phyloP scores from a whole-genome alignment of 169 alveolate genomes.

The Eimeria brunetti region DNA sequence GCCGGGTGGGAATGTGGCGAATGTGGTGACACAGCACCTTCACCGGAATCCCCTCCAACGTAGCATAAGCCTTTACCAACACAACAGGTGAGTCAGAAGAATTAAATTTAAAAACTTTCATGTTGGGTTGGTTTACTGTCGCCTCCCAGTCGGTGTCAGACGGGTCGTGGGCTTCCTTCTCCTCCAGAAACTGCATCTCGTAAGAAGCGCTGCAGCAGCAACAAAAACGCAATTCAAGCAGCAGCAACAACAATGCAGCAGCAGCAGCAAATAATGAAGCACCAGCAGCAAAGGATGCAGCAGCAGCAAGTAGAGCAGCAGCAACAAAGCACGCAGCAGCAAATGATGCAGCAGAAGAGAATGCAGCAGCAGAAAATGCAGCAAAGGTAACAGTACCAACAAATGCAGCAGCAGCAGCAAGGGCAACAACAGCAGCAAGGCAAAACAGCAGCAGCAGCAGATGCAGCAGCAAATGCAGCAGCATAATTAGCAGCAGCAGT shows the following conservation, averaged over 20 bases:
- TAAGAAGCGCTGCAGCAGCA: slow-evolving; percentile 54
- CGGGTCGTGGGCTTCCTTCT: slow-evolving; percentile 43
- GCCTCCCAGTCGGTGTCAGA: slow-evolving; percentile 67
- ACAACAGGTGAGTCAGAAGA: slow-evolving; percentile 65
- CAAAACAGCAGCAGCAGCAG: no score
- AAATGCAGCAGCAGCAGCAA: no score
- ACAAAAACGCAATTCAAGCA: not conserved
- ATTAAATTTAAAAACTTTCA: slow-evolving; percentile 65
- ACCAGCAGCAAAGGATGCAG: no score
- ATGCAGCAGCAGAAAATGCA: no score
- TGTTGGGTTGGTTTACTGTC: slow-evolving; percentile 1
- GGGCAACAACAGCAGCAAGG: no score
- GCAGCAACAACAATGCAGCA: no score
- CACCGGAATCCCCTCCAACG: slow-evolving; percentile 58
- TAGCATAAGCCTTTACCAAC: slow-evolving; percentile 78
- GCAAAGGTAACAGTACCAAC: no score
- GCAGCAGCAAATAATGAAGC: no score
- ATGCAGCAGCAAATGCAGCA: no score
- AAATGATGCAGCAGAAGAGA: no score
- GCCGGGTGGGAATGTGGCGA: slow-evolving; percentile 55
- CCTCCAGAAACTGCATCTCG: slow-evolving; percentile 63
- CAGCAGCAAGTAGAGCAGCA: no score
- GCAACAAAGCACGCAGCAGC: no score
- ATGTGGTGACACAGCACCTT: slow-evolving; percentile 75
- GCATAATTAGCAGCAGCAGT: slow-evolving; percentile 7